These are phyloP conservation scores for Solidago caesia DNA, from an alignment of 129 eudicot genomes.

Conservation along the genomic window DNA sequence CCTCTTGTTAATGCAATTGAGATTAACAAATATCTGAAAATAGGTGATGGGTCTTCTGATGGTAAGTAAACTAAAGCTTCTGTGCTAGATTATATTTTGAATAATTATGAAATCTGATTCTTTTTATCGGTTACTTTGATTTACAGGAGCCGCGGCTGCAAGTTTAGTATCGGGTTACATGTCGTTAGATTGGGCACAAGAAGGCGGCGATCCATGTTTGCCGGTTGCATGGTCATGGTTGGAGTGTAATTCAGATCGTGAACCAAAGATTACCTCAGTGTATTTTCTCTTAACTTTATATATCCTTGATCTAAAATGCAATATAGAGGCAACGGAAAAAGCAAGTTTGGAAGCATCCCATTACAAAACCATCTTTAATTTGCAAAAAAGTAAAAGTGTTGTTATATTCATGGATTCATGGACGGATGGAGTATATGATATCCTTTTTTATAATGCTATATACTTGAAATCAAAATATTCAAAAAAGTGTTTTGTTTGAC, in stretches of 20 bases:
- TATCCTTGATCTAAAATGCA: conserved; percentile 1
- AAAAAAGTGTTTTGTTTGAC: neutral
- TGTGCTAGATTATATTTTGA: neutral
- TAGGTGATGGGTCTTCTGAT: conserved; percentile 70
- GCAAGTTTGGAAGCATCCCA: no score
- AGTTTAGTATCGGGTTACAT: conserved; percentile 54
- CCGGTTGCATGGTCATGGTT: conserved; percentile 98
- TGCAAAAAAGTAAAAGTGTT: no score
- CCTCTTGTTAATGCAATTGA: conserved; percentile 97
- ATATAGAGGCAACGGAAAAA: no score
- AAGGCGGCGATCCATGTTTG: conserved; percentile 98
- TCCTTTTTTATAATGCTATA: no score
- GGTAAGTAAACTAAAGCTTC: conserved; percentile 45
- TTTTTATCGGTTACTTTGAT: conserved; percentile 13
- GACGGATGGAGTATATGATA: no score
- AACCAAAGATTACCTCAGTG: conserved; percentile 70
- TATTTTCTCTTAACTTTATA: conserved; percentile 28
- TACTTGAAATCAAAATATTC: no score
- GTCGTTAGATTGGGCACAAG: conserved; percentile 77
- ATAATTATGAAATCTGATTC: neutral
- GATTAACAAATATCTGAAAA: conserved; percentile 71
- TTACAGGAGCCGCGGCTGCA: conserved; percentile 55
- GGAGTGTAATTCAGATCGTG: conserved; percentile 73
- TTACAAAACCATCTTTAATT: no score
- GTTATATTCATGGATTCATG: no score